Conservation (phyloP, 78 protist genomes). For the Speleostelium caveatum region DNA sequence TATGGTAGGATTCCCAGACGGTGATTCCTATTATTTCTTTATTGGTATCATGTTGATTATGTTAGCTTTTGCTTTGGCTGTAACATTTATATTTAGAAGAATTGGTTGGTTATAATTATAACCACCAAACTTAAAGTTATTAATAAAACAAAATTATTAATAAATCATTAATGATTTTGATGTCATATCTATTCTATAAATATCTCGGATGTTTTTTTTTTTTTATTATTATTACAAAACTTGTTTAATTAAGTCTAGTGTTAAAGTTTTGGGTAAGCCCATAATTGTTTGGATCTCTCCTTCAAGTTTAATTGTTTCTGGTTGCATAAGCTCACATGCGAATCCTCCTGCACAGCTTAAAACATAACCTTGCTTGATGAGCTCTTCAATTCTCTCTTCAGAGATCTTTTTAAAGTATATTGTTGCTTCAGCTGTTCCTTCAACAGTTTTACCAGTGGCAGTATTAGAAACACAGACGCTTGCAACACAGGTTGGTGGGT, state of each 20-base stretch:
- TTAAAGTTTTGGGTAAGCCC: conserved; percentile 65
- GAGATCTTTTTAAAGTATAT: conserved; percentile 46
- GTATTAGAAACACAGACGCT: conserved; percentile 60
- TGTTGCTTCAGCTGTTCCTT: conserved; percentile 60
- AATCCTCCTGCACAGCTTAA: conserved; percentile 80
- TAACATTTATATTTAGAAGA: conserved; percentile 39
- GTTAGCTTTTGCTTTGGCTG: conserved; percentile 23
- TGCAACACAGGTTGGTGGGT: conserved; percentile 53
- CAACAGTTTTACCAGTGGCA: conserved; percentile 26
- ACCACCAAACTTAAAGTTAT: too few relatives aligned
- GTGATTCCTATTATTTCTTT: conserved; percentile 45
- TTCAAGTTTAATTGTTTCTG: background rate
- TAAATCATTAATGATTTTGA: too few relatives aligned
- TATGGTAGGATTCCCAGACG: conserved; percentile 21
- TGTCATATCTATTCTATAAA: too few relatives aligned
- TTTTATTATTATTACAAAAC: background rate
- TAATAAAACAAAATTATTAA: too few relatives aligned
- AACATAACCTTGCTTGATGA: conserved; percentile 71
- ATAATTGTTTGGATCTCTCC: conserved; percentile 50
- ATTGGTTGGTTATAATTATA: conserved; percentile 75
- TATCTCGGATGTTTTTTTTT: too few relatives aligned
- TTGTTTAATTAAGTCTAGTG: conserved; percentile 3
- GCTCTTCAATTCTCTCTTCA: conserved; percentile 18
- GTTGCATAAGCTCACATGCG: conserved; percentile 62
- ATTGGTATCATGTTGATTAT: conserved; percentile 38